Evolutionary conservation across 2,329 filamentous ascomycete species (phyloP), one percentile per base, ranked within the genome.

Genomic region (Bipolaris victoriae): DNA sequence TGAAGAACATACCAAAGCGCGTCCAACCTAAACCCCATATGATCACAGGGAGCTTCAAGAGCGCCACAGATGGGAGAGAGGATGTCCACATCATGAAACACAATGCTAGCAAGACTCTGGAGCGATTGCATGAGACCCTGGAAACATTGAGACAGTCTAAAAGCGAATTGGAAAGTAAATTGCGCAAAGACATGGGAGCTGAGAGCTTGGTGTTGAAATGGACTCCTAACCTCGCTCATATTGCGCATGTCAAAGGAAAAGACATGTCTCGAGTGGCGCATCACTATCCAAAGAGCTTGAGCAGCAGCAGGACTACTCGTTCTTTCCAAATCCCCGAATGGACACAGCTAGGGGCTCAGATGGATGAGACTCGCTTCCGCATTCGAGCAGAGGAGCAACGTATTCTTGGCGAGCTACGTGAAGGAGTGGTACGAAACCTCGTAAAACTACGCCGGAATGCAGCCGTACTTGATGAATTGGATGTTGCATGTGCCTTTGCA

Each of bases 401-500:
- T 43, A 88, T 99, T 7, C 92, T 98, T 66, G 82, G 86, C 55
- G 78, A 83, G 5, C 82, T 99, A 7, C 89, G 94, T 29, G 85
- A 88, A 59, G 82, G 86, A 49, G 92, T 97, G 0, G 87, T 98
- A 3, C 79, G 85, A 45, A 94, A 93, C 67, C 84, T 99, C 3
- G 87, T 97, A 61, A 91, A 89, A 68, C 85, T 99, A 13, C 88
- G 95, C 5, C 90, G 90, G 55, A 98, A 97, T 75, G 93, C 94
- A 10, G 84, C 87, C n/a, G 90, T 97, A 1, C 85, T 99, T 18
- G 94, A 98, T 73, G 93, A 97, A 76, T 85, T 99, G 7, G 95
- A 99, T 76, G 90, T 99, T 36, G 86, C 90, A 2, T 91, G 91
- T 53, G 92, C 92, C 0, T 96, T 96, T 70, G 92, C 95, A 2